phyloP scores from a whole-genome alignment of 768 basidiomycete genomes.

The Tulasnella sp. region DNA sequence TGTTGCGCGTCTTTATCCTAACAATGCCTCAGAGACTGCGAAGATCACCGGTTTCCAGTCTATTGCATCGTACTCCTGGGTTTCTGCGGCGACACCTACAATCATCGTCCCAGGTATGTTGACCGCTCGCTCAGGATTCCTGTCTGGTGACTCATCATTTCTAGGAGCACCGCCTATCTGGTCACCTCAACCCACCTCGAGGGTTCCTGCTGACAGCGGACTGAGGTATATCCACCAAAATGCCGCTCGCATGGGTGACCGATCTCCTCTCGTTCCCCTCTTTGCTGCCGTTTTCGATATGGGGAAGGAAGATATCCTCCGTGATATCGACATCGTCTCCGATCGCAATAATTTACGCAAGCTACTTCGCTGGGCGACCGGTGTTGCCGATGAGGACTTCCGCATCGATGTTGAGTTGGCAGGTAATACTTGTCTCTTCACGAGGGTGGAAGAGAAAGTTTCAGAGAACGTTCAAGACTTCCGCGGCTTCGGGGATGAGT shows the following conservation, averaged over 20 bases:
- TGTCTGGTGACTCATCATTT: no score
- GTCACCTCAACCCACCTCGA: slow-evolving; percentile 40
- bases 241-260: slow-evolving; percentile 24
- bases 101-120: no score
- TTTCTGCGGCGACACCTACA: no score
- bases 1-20: no score
- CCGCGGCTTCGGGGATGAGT: slow-evolving; percentile 42
- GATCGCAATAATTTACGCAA: slow-evolving; percentile 58
- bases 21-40: no score
- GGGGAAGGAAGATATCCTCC: slow-evolving; percentile 28
- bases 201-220: slow-evolving; percentile 43
- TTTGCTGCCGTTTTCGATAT: slow-evolving; percentile 43
- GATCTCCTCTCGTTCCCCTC: slow-evolving; percentile 39
- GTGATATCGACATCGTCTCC: slow-evolving; percentile 38
- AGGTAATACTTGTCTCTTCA: slow-evolving; percentile 50
- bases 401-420: slow-evolving; percentile 60
- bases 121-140: no score
- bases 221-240: slow-evolving; percentile 45
- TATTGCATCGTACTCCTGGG: no score
- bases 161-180: slow-evolving; percentile 50
- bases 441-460: slow-evolving; percentile 41
- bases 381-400: slow-evolving; percentile 34
- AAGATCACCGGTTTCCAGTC: no score
- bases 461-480: slow-evolving; percentile 15
- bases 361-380: slow-evolving; percentile 42